Evolutionary conservation across 1,139 yeast species (phyloP), one percentile per base, ranked within the genome.

Genomic region (Hanseniaspora gamundiae): DNA sequence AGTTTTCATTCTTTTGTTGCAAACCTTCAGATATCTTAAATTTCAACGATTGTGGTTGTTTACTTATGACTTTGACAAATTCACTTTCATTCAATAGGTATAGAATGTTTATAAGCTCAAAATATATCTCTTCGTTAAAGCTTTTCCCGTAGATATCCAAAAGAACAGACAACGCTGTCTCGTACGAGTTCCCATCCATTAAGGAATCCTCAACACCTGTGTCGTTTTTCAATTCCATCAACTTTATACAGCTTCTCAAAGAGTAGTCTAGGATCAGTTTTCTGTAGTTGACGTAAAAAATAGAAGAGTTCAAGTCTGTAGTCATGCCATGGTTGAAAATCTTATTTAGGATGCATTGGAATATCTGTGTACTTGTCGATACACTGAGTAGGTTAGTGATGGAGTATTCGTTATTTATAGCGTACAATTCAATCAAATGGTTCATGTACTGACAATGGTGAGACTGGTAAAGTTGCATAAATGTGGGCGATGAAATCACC

Each of bases 281-380:
- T 42, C 57, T 50, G 44, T 55, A 52, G 41, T 57, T 58, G 53
- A 59, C 54, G 30, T 59, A 58, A 46, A 52, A 55, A 6, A 59
- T 39, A 3, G 58, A 48, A 13, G 49, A 28, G 5, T 50, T 48
- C 4, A 51, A 49, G 11, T 51, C 48, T 6, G 39, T 41, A 8
- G 52, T 43, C 14, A 43, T 47, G 14, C 50, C 22, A 28, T 42
- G 35, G n/a, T 42, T 38, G 11, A 52, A 39, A 53, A 49, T 10
- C 40, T 47, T 3, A 51, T 42, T 21, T 48, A 43, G 6, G 39
- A 39, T n/a, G 0, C 53, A 52, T 5, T 36, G 26, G 2, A 51
- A 38, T 3, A 52, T 42, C 11, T 36, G 42, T 1, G 31, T 22
- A 1, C 28, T 16, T 4, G 51, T 49, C 22, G 48, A 48, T 35